Evolutionary conservation across 331 rosid genomes (phyloP).

Genomic region (Rhamnella rubrinervis): DNA sequence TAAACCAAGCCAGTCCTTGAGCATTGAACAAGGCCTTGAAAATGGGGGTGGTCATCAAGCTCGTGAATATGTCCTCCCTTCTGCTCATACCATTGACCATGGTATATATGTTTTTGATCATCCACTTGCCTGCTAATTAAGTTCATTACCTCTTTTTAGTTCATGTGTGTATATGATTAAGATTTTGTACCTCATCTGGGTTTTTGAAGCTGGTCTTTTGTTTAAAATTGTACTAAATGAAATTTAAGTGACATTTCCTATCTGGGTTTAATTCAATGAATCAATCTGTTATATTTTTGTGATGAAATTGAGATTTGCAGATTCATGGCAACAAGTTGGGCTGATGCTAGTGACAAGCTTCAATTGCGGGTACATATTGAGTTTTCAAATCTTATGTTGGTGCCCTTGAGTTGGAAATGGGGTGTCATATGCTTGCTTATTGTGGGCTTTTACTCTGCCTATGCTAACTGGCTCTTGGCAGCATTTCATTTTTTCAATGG

Average conservation of each 20-base stretch:
- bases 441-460: constrained; percentile 58
- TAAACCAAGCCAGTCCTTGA: constrained; percentile 19
- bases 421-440: constrained; percentile 42
- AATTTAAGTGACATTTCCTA: neutral
- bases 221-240: neutral
- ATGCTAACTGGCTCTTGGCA: constrained; percentile 63
- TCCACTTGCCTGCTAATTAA: too few relatives aligned
- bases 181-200: neutral
- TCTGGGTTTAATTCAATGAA: neutral
- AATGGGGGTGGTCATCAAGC: constrained; percentile 5
- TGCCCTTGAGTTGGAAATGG: constrained; percentile 69
- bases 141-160: too few relatives aligned
- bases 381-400: constrained; percentile 47
- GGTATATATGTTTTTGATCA: constrained; percentile 25
- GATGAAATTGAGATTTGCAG: constrained; percentile 20
- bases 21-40: constrained; percentile 32
- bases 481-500: constrained; percentile 56
- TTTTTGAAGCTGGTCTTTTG: neutral
- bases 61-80: constrained; percentile 21
- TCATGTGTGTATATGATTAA: neutral
- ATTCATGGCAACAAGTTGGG: constrained; percentile 75
- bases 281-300: too few relatives aligned
- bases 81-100: constrained; percentile 50
- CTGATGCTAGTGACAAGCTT: constrained; percentile 46
- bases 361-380: constrained; percentile 57